Evolutionary conservation across 1,139 yeast genomes (phyloP).

Genomic region (Taphrina confusa): DNA sequence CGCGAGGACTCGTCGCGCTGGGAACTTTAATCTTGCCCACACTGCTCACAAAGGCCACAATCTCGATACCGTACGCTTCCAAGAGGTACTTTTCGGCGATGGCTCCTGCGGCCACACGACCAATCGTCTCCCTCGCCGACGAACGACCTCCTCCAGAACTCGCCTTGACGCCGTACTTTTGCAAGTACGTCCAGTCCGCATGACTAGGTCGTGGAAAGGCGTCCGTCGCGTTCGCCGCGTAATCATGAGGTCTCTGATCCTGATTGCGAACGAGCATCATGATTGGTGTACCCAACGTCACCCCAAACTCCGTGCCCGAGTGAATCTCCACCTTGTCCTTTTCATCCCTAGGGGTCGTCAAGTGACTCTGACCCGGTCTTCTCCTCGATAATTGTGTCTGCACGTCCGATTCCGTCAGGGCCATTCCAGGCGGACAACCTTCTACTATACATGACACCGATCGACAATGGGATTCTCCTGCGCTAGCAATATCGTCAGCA

Average conservation of each 20-base stretch:
- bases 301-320: constrained; percentile 89
- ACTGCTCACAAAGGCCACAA: constrained; percentile 91
- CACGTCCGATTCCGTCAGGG: constrained; percentile 77
- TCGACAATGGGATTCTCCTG: constrained; percentile 96
- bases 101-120: constrained; percentile 98
- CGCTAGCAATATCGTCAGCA: constrained; percentile 15
- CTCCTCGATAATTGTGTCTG: constrained; percentile 95
- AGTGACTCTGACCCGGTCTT: constrained; percentile 93
- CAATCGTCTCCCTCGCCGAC: constrained; percentile 95
- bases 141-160: constrained; percentile 97
- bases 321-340: constrained; percentile 90
- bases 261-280: constrained; percentile 90
- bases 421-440: constrained; percentile 95
- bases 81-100: constrained; percentile 87
- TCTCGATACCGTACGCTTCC: constrained; percentile 80
- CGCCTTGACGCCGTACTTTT: constrained; percentile 88
- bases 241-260: constrained; percentile 96
- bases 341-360: constrained; percentile 92
- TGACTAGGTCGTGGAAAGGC: constrained; percentile 96
- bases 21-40: constrained; percentile 63
- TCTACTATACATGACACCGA: constrained; percentile 99
- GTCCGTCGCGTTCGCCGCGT: constrained; percentile 74
- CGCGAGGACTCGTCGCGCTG: constrained; percentile 27
- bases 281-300: constrained; percentile 91
- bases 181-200: constrained; percentile 91